Evolutionary conservation across 2,329 filamentous ascomycete species (phyloP).

Genomic region (Phyllosticta paracitricarpa): DNA sequence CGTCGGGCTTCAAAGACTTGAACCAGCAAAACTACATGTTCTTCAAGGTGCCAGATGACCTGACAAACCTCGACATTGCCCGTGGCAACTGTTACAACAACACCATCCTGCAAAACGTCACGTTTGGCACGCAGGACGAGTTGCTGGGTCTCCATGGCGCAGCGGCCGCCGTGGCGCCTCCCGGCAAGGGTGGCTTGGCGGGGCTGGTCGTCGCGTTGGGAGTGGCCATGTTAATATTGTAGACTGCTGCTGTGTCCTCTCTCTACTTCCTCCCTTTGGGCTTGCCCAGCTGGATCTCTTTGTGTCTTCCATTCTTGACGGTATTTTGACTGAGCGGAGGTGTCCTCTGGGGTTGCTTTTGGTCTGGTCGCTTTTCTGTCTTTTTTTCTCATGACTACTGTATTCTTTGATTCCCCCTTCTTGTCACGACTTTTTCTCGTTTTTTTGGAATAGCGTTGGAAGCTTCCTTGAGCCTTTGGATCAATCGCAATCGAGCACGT

Average conservation of each 20-base stretch:
- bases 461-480: no score
- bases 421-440: no score
- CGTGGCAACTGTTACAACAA: slow-evolving; percentile 59
- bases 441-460: no score
- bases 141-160: slow-evolving; percentile 25
- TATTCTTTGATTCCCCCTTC: no score
- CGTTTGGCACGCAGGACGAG: slow-evolving; percentile 42
- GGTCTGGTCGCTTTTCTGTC: no score
- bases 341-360: no score
- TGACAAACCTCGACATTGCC: slow-evolving; percentile 54
- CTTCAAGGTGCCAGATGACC: slow-evolving; percentile 61
- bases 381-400: no score
- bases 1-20: slow-evolving; percentile 57
- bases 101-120: slow-evolving; percentile 58
- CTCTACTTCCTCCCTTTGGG: background rate
- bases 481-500: no score
- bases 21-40: slow-evolving; percentile 67
- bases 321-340: background rate
- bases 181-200: slow-evolving; percentile 21
- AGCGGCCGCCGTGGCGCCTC: slow-evolving; percentile 12
- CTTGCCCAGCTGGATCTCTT: background rate
- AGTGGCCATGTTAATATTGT: slow-evolving; percentile 21
- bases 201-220: slow-evolving; percentile 25
- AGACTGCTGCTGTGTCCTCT: background rate
- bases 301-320: background rate